Percentiles rank a stretch among this genome's conserved stretches.
These are phyloP conservation scores for Scheffersomyces segobiensis DNA, from an alignment of 1,139 yeast genomes.

Conservation along the genomic window DNA sequence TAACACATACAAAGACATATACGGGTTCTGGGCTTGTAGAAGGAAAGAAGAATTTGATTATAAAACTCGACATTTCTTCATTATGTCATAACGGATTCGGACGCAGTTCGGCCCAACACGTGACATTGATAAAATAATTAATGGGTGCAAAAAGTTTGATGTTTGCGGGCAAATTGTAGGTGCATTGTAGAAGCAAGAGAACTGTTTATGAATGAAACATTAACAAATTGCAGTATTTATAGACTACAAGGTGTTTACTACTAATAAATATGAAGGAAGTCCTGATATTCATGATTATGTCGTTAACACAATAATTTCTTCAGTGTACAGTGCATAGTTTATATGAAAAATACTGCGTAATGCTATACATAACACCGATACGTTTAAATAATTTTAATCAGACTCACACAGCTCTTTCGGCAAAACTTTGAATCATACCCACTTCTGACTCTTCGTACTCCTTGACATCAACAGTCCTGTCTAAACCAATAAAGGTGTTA, in stretches of 20 bases:
- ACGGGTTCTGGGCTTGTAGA: neutral
- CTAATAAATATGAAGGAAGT: no score
- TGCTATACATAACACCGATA: neutral
- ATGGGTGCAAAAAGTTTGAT: neutral
- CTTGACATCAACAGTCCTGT: slow-evolving; percentile 50
- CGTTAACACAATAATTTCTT: neutral
- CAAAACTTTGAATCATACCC: slow-evolving; percentile 79
- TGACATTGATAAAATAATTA: neutral
- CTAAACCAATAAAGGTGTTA: slow-evolving; percentile 52
- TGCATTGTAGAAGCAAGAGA: no score
- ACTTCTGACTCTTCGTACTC: slow-evolving; percentile 75
- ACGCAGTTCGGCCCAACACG: neutral
- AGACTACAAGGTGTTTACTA: no score
- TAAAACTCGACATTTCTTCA: neutral
- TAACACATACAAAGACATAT: neutral
- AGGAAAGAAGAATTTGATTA: no score
- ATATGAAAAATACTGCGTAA: no score
- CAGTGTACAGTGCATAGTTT: neutral
- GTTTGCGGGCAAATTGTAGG: no score
- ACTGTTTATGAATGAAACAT: no score
- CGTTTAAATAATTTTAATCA: neutral
- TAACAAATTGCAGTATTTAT: no score
- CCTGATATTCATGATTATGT: no score
- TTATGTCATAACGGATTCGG: neutral
- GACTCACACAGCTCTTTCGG: slow-evolving; percentile 51